Evolutionary conservation across 768 basidiomycete species (phyloP).

Genomic region (Lentinula aciculospora): DNA sequence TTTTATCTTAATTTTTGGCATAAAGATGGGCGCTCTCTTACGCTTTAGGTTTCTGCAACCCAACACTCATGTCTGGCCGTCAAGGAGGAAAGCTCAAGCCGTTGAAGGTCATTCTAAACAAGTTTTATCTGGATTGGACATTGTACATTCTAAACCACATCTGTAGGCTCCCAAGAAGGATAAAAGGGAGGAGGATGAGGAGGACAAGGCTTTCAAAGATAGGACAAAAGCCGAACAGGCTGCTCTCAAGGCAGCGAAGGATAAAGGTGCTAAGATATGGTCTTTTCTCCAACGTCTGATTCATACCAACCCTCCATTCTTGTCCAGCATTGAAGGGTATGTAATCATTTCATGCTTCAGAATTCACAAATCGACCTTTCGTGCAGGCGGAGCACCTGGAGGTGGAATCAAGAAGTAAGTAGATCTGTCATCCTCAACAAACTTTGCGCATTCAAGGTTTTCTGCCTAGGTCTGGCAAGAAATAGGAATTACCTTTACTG

Average conservation of each 20-base stretch:
- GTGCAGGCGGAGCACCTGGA: constrained; percentile 59
- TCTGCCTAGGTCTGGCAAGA: constrained; percentile 60
- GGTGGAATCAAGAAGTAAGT: constrained; percentile 85
- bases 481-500: too few species aligned
- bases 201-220: constrained; percentile 67
- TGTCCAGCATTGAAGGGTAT: constrained; percentile 50
- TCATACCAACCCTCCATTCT: constrained; percentile 2
- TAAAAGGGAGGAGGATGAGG: constrained; percentile 65
- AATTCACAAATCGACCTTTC: constrained; percentile 10
- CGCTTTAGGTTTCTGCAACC: background rate
- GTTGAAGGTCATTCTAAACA: constrained; percentile 51
- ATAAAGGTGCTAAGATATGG: constrained; percentile 61
- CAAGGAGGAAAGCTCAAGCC: constrained; percentile 84
- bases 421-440: background rate
- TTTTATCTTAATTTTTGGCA: background rate
- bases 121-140: background rate
- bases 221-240: constrained; percentile 73
- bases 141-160: background rate
- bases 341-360: constrained; percentile 9
- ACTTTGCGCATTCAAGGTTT: background rate
- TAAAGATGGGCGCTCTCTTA: background rate
- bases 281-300: background rate
- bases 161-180: constrained; percentile 79
- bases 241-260: constrained; percentile 65
- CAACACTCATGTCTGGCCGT: constrained; percentile 48